Percentiles rank a stretch among this genome's conserved stretches.
These are phyloP conservation scores for Neophaeococcomyces aloes DNA, from an alignment of 2,329 filamentous ascomycete genomes.

Conservation along the genomic window DNA sequence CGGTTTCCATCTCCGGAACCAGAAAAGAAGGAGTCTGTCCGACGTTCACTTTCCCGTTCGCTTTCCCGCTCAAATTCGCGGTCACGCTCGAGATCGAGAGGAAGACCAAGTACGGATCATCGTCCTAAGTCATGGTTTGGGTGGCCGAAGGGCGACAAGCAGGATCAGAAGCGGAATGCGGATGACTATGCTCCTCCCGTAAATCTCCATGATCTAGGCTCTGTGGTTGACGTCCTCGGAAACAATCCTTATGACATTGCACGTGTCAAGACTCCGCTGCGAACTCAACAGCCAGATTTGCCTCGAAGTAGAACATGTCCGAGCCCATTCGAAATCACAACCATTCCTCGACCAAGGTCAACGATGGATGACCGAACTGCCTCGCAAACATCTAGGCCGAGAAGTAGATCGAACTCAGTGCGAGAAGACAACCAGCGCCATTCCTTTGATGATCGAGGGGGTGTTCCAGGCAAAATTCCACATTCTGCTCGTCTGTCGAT, in stretches of 20 bases:
- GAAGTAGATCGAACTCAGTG: slow-evolving; percentile 14
- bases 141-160: slow-evolving; percentile 12
- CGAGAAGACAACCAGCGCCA: slow-evolving; percentile 9
- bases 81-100: slow-evolving; percentile 1
- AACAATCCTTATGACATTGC: slow-evolving; percentile 17
- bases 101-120: slow-evolving; percentile 3
- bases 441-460: slow-evolving; percentile 20
- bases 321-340: slow-evolving; percentile 9
- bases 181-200: slow-evolving; percentile 7
- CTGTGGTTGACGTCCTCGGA: slow-evolving; percentile 13
- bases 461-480: slow-evolving; percentile 17
- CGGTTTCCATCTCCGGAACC: slow-evolving; percentile 20
- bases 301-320: neutral
- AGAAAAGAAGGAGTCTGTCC: slow-evolving; percentile 4
- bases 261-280: neutral
- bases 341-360: slow-evolving; percentile 8
- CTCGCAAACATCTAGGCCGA: slow-evolving; percentile 11
- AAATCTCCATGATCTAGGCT: slow-evolving; percentile 16
- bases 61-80: slow-evolving; percentile 6
- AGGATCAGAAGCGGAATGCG: slow-evolving; percentile 7
- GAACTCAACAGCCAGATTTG: neutral
- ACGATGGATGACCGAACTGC: slow-evolving; percentile 20
- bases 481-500: slow-evolving; percentile 13
- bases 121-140: slow-evolving; percentile 17
- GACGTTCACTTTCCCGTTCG: slow-evolving; percentile 10